These are phyloP conservation scores for Lactarius trivialis DNA, from an alignment of 768 basidiomycete genomes.

Conservation along the genomic window DNA sequence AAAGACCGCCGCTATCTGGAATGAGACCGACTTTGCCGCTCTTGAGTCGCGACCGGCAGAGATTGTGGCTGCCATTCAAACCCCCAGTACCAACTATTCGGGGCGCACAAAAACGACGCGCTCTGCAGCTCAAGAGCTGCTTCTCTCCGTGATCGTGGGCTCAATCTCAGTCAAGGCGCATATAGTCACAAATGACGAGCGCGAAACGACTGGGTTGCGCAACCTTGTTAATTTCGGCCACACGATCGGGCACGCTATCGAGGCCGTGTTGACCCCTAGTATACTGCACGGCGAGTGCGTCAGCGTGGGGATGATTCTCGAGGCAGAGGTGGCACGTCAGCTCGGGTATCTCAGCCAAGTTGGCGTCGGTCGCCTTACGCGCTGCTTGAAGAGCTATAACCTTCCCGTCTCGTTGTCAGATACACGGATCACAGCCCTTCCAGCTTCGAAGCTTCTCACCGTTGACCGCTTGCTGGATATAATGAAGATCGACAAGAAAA, in stretches of 20 bases:
- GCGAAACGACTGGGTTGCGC: slow-evolving; percentile 84
- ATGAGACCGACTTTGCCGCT: slow-evolving; percentile 78
- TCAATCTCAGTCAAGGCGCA: slow-evolving; percentile 95
- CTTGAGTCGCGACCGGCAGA: slow-evolving; percentile 82
- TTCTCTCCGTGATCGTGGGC: slow-evolving; percentile 86
- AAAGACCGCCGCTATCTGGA: slow-evolving; percentile 99
- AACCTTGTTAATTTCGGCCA: slow-evolving; percentile 99
- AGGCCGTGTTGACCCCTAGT: slow-evolving; percentile 88
- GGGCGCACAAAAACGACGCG: slow-evolving; percentile 59
- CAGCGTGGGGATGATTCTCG: slow-evolving; percentile 92
- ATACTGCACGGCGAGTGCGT: slow-evolving; percentile 97
- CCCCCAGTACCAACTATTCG: slow-evolving; percentile 52
- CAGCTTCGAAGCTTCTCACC: slow-evolving; percentile 63
- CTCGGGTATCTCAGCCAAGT: slow-evolving; percentile 88
- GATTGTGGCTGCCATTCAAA: slow-evolving; percentile 80
- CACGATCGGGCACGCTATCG: slow-evolving; percentile 97
- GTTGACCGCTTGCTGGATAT: slow-evolving; percentile 83
- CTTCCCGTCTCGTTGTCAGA: slow-evolving; percentile 80
- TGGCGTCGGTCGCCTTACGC: slow-evolving; percentile 80
- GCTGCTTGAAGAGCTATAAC: slow-evolving; percentile 86
- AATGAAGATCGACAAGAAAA: slow-evolving; percentile 94
- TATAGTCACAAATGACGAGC: slow-evolving; percentile 95
- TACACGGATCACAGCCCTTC: slow-evolving; percentile 65
- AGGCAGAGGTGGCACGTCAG: slow-evolving; percentile 87
- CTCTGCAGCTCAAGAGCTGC: slow-evolving; percentile 68